phyloP scores from a whole-genome alignment of 352 stramenopile species.

The Globisporangium splendens region DNA sequence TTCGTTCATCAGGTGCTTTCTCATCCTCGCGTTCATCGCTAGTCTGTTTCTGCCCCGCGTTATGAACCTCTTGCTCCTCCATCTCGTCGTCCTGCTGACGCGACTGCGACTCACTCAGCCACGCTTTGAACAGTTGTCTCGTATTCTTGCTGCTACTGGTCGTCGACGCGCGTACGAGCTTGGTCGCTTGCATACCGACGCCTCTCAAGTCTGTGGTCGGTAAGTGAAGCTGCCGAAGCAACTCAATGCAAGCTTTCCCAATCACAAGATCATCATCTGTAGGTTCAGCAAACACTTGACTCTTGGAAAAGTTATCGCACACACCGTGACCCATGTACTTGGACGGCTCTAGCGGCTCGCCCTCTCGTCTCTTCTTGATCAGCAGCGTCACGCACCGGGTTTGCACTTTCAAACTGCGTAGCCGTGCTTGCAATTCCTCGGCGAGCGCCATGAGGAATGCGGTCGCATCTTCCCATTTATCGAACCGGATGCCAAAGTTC shows the following conservation, averaged over 20 bases:
- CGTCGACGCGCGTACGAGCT: constrained; percentile 33
- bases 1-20: neutral
- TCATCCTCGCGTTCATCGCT: constrained; percentile 14
- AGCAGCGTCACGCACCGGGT: constrained; percentile 74
- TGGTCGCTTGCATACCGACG: constrained; percentile 75
- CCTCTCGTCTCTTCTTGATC: constrained; percentile 78
- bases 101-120: constrained; percentile 32
- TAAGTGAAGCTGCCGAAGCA: constrained; percentile 63
- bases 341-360: constrained; percentile 58
- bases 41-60: too few species aligned
- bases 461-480: constrained; percentile 67
- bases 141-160: constrained; percentile 11
- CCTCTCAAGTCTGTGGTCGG: constrained; percentile 61
- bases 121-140: constrained; percentile 46
- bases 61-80: constrained; percentile 1
- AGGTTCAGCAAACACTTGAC: constrained; percentile 43
- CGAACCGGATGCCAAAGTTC: constrained; percentile 91
- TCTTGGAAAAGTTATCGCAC: constrained; percentile 87
- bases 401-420: constrained; percentile 55
- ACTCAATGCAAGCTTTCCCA: constrained; percentile 40
- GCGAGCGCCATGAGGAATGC: constrained; percentile 80
- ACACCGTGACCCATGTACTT: constrained; percentile 88
- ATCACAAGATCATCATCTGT: constrained; percentile 60
- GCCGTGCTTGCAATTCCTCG: constrained; percentile 62
- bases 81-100: constrained; percentile 5